Conservation (phyloP, 2,329 filamentous ascomycete species). For the Talaromyces marneffei region DNA sequence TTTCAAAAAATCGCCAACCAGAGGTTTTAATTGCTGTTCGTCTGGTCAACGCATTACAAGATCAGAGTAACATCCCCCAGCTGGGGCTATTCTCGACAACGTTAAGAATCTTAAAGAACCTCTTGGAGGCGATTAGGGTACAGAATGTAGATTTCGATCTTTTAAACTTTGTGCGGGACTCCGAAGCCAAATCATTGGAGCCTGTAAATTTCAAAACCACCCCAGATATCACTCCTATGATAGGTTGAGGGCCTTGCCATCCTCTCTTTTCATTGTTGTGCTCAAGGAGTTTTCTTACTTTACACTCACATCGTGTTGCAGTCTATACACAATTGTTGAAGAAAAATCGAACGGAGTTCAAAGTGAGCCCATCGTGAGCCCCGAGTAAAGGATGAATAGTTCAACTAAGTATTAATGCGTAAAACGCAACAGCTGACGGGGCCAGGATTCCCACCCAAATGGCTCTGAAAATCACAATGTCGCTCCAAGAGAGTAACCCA, state of each 20-base stretch:
- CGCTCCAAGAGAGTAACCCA: conserved; percentile 16
- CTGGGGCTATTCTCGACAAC: background rate
- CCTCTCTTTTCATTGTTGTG: background rate
- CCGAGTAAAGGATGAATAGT: background rate
- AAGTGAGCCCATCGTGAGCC: background rate
- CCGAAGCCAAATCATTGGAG: background rate
- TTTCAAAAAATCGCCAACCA: background rate
- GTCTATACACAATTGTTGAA: background rate
- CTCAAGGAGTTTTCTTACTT: background rate
- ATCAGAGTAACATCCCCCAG: background rate
- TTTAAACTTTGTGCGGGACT: background rate
- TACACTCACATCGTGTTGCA: background rate
- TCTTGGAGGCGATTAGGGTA: background rate
- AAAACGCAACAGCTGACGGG: conserved; percentile 17
- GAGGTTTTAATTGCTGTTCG: background rate
- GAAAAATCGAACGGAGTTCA: background rate
- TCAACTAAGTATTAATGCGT: conserved; percentile 17
- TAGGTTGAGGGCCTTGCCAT: background rate
- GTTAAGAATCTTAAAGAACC: background rate
- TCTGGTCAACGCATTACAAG: background rate
- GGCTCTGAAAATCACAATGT: conserved; percentile 13
- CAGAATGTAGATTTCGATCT: background rate
- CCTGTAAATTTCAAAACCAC: background rate
- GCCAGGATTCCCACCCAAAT: conserved; percentile 17
- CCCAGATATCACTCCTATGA: background rate